Percentiles rank a stretch among this genome's conserved stretches.
Conservation (phyloP, 441 rosid species). For the Omphalea diandra region DNA sequence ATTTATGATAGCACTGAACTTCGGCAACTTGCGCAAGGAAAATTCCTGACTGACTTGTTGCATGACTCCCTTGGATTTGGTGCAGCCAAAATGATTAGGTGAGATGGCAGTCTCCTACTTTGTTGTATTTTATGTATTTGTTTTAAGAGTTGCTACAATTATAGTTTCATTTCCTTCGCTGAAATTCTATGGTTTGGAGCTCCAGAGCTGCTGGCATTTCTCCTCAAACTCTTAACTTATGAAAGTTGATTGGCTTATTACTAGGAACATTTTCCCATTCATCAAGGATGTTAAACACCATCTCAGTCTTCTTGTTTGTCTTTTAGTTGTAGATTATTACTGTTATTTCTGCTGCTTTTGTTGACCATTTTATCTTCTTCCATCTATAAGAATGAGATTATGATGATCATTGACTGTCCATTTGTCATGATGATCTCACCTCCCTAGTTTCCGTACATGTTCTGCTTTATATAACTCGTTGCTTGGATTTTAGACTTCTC, state of each 20-base stretch:
- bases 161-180: not conserved
- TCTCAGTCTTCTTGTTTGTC: no score
- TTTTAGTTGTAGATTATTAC: no score
- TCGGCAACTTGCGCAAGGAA: slow-evolving; percentile 53
- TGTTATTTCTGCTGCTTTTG: no score
- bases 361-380: no score
- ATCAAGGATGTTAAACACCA: no score
- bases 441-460: no score
- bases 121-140: not conserved
- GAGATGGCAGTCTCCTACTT: slow-evolving; percentile 1
- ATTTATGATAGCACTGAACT: slow-evolving; percentile 66
- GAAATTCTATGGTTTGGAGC: not conserved
- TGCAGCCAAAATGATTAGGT: slow-evolving; percentile 96
- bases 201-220: not conserved
- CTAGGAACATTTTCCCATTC: no score
- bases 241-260: not conserved
- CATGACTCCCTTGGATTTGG: slow-evolving; percentile 90
- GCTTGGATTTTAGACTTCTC: no score
- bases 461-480: no score
- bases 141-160: not conserved
- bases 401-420: no score
- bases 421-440: no score
- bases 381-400: no score
- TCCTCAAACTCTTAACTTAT: not conserved
- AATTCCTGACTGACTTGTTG: slow-evolving; percentile 60